phyloP scores from a whole-genome alignment of 2,329 filamentous ascomycete species.

The Massarina eburnea region DNA sequence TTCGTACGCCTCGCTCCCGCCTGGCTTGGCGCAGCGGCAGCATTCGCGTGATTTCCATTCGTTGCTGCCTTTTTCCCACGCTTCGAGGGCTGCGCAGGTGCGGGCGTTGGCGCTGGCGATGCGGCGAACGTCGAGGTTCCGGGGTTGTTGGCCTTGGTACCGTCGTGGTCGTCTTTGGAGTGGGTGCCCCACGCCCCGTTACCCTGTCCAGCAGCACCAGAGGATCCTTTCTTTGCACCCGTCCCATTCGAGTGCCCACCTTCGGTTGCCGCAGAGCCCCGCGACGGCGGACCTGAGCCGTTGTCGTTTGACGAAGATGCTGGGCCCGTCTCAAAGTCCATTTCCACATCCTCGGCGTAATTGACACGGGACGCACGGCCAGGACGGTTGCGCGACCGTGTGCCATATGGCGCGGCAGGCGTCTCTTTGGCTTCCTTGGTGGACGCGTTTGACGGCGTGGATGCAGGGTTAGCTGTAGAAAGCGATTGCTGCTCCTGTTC shows the following conservation, averaged over 20 bases:
- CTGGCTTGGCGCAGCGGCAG: slow-evolving; percentile 44
- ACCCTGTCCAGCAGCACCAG: slow-evolving; percentile 43
- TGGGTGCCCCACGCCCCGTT: slow-evolving; percentile 42
- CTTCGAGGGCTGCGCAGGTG: slow-evolving; percentile 52
- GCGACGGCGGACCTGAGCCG: slow-evolving; percentile 46
- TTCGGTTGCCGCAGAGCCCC: slow-evolving; percentile 37
- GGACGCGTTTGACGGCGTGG: slow-evolving; percentile 32
- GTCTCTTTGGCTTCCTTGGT: slow-evolving; percentile 37
- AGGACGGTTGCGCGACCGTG: slow-evolving; percentile 85
- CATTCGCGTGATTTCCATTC: slow-evolving; percentile 38
- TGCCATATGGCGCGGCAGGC: slow-evolving; percentile 75
- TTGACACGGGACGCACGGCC: slow-evolving; percentile 75
- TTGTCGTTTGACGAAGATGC: slow-evolving; percentile 61
- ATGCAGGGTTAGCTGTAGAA: slow-evolving; percentile 28
- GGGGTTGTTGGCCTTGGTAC: slow-evolving; percentile 48
- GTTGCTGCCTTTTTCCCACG: slow-evolving; percentile 74
- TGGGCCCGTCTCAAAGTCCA: slow-evolving; percentile 73
- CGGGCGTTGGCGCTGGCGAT: slow-evolving; percentile 31
- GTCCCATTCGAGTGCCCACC: slow-evolving; percentile 32
- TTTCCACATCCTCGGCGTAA: slow-evolving; percentile 93
- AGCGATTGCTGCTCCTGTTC: slow-evolving; percentile 33
- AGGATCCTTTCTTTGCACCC: slow-evolving; percentile 42
- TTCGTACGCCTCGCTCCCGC: slow-evolving; percentile 34
- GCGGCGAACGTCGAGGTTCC: slow-evolving; percentile 62
- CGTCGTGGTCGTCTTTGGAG: slow-evolving; percentile 38